These are phyloP conservation scores for Coleophoma crateriformis DNA, from an alignment of 2,329 filamentous ascomycete genomes.

Conservation along the genomic window DNA sequence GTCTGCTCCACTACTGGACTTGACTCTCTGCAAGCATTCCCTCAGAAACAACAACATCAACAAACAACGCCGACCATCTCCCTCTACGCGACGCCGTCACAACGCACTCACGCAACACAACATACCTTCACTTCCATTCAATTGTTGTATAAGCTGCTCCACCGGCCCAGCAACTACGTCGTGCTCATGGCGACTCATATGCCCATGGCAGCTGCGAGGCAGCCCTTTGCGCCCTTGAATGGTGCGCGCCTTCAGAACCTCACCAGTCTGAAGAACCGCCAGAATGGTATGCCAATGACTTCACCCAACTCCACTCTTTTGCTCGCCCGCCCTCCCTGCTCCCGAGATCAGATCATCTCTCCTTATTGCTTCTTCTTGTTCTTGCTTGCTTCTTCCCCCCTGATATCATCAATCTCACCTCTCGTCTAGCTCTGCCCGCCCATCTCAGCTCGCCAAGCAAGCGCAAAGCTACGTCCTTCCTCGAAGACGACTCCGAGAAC, in stretches of 20 bases:
- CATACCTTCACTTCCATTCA: no score
- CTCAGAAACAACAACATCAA: no score
- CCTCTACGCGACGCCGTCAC: no score
- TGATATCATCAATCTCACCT: constrained; percentile 18
- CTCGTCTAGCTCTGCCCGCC: constrained; percentile 11
- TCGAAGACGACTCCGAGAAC: constrained; percentile 53
- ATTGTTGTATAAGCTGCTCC: no score
- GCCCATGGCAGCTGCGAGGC: constrained; percentile 34
- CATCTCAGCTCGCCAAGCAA: constrained; percentile 34
- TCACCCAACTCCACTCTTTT: background rate
- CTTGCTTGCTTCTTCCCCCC: background rate
- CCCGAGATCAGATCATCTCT: constrained; percentile 18
- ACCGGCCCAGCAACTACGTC: no score
- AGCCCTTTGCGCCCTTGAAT: constrained; percentile 72
- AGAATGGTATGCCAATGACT: constrained; percentile 50
- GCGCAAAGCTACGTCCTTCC: constrained; percentile 50
- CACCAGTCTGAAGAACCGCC: constrained; percentile 72
- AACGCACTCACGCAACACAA: no score
- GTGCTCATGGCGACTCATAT: constrained; percentile 16
- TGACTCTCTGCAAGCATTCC: no score
- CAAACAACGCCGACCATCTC: no score
- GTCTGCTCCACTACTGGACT: no score
- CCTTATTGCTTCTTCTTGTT: no score
- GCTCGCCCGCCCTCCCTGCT: constrained; percentile 2
- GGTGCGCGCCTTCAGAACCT: constrained; percentile 64